Base-by-base conservation (phyloP, 306 rosid genomes). In the Elaeagnus macrophylla region DNA sequence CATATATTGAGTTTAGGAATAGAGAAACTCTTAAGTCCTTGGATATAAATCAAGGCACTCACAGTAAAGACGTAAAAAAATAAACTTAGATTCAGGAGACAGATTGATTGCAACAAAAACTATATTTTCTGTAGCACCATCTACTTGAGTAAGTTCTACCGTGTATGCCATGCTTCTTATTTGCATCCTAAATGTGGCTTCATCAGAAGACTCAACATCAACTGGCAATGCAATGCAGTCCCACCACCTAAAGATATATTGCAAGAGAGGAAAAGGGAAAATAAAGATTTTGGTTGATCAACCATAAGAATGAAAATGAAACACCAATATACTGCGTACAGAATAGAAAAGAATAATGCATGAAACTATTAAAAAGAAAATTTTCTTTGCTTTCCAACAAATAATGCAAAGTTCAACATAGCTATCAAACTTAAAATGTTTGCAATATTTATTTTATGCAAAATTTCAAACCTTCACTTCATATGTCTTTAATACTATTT, bases 151-250 rank as follows among this genome's bases (percentile, higher is more conserved):
- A 64, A 75, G 55, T 48, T 64, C 57, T 72, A 91, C 99, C 89
- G 62, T 72, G 56, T 70, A 84, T 72, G 96, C 96, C 63, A 91
- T 57, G 56, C 78, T 85, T 82, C 78, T 87, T 65, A 91, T 80
- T 70, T 82, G 93, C 83, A 69, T 70, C 70, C 96, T 77, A 72
- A 87, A 91, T 41, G 76, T 64, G 54, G 68, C 70, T 75, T 91
- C 99, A 62, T 82, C 81, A 1, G 87, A 78, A 75, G 89, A 62
- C 65, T 82, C 75, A 9, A 91, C 64, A 64, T 91, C 96, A 58
- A 78, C 80, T 41, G 99, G 99, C 83, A 87, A 76, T 15, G 95
- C 87, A 70, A 91, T 49, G 54, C 95, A 91, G 42, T 91, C 96
- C 99, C 99, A 91, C 99, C 99, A 87, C 93, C 99, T 91, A 71